A percentile compares a stretch with the other conserved stretches of the same genome.
Evolutionary conservation across 2,329 filamentous ascomycete genomes (phyloP).

Genomic region (Exophiala sp.): DNA sequence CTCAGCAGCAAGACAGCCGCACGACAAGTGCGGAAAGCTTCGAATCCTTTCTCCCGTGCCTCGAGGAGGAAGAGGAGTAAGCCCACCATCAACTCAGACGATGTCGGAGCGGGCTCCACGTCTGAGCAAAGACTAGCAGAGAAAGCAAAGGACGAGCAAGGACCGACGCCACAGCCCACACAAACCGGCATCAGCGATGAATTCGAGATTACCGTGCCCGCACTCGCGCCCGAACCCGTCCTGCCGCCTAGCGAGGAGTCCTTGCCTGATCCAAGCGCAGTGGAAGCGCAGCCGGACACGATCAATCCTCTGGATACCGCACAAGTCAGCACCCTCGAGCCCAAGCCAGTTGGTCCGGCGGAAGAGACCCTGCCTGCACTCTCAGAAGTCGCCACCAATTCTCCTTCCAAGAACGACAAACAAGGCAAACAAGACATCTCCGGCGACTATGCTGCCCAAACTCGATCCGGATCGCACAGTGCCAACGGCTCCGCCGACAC

Average conservation of each 20-base stretch:
- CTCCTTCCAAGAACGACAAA: not conserved
- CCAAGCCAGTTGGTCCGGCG: too few relatives aligned
- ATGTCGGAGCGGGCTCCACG: not conserved
- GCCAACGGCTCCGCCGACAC: not conserved
- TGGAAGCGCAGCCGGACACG: too few relatives aligned
- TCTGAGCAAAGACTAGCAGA: not conserved
- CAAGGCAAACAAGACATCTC: not conserved
- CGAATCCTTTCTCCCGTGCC: not conserved
- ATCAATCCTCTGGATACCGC: too few relatives aligned
- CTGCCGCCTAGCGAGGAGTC: too few relatives aligned
- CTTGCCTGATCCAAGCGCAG: too few relatives aligned
- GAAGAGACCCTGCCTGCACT: not conserved
- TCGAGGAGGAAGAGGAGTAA: conserved; percentile 1
- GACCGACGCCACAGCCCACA: too few relatives aligned
- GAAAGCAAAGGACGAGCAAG: not conserved
- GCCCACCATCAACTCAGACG: not conserved
- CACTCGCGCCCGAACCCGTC: too few relatives aligned
- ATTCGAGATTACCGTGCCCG: too few relatives aligned
- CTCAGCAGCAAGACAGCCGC: conserved; percentile 11
- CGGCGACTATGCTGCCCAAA: not conserved
- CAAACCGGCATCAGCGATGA: too few relatives aligned
- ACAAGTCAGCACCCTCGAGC: too few relatives aligned
- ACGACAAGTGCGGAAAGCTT: not conserved
- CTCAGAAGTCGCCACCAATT: not conserved
- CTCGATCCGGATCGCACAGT: not conserved